A percentile compares a stretch with the other conserved stretches of the same genome.
These are phyloP conservation scores for Penicillium brasilianum DNA, from an alignment of 2,329 filamentous ascomycete genomes.

Conservation along the genomic window DNA sequence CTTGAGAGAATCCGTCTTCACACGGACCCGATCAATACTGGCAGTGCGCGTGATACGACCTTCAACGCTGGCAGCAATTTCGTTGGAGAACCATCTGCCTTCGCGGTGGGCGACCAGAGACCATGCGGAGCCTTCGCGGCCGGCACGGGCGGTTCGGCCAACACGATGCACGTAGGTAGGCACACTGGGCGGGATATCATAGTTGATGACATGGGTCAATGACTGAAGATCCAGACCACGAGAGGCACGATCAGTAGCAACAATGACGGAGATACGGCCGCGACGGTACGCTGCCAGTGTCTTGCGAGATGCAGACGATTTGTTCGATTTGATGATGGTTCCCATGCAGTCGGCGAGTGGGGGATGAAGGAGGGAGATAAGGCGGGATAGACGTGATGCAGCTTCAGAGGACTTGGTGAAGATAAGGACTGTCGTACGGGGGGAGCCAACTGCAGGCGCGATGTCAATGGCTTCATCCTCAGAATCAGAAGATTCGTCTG, in stretches of 20 bases:
- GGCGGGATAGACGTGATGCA: conserved; percentile 81
- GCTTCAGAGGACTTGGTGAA: conserved; percentile 92
- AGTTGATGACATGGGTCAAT: conserved; percentile 87
- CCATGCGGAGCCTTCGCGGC: conserved; percentile 77
- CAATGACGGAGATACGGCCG: conserved; percentile 71
- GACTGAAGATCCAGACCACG: conserved; percentile 83
- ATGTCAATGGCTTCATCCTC: conserved; percentile 36
- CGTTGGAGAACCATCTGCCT: conserved; percentile 89
- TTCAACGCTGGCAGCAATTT: conserved; percentile 63
- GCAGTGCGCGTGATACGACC: conserved; percentile 40
- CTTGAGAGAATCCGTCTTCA: conserved; percentile 37
- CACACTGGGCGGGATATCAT: conserved; percentile 82
- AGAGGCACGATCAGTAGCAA: conserved; percentile 91
- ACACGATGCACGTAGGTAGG: conserved; percentile 90
- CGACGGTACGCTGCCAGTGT: conserved; percentile 69
- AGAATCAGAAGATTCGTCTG: conserved; percentile 16
- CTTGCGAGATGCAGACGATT: conserved; percentile 71
- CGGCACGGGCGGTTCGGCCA: conserved; percentile 85
- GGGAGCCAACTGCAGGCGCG: conserved; percentile 38
- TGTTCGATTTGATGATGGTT: conserved; percentile 77
- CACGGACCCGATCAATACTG: conserved; percentile 37
- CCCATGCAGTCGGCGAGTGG: conserved; percentile 62
- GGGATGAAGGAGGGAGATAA: conserved; percentile 71
- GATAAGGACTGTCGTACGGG: conserved; percentile 64
- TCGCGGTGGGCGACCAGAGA: conserved; percentile 82